These are phyloP conservation scores for Hymenoscyphus occultus DNA, from an alignment of 2,329 filamentous ascomycete species.

Conservation along the genomic window DNA sequence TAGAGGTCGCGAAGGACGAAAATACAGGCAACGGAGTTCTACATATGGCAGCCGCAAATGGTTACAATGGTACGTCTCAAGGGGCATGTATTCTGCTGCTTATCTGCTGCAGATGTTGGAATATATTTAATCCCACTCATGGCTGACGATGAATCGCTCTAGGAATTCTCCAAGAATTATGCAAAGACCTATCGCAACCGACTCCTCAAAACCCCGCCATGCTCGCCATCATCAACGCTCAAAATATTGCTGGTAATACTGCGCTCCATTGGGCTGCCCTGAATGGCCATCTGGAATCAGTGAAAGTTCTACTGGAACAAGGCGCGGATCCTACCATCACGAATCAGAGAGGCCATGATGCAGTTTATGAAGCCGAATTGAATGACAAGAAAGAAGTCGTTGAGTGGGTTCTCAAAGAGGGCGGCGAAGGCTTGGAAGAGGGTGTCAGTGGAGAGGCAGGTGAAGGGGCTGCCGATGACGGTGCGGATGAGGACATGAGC, in stretches of 20 bases:
- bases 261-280: constrained; percentile 91
- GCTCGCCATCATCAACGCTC: constrained; percentile 58
- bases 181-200: constrained; percentile 40
- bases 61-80: constrained; percentile 63
- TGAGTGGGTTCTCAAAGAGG: constrained; percentile 46
- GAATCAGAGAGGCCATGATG: constrained; percentile 82
- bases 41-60: constrained; percentile 93
- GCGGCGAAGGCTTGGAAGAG: constrained; percentile 40
- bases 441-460: constrained; percentile 30
- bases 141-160: background rate
- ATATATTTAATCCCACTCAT: background rate
- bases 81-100: background rate
- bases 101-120: background rate
- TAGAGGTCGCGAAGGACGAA: constrained; percentile 68
- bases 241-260: constrained; percentile 84
- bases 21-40: constrained; percentile 74
- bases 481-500: constrained; percentile 17
- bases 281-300: constrained; percentile 78
- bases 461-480: constrained; percentile 21
- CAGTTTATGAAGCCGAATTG: constrained; percentile 70
- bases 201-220: constrained; percentile 32
- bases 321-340: constrained; percentile 75
- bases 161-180: constrained; percentile 47
- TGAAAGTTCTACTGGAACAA: constrained; percentile 71
- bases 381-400: constrained; percentile 65